Conservation (phyloP, 1,284 basidiomycete species). For the Melampsora americana region DNA sequence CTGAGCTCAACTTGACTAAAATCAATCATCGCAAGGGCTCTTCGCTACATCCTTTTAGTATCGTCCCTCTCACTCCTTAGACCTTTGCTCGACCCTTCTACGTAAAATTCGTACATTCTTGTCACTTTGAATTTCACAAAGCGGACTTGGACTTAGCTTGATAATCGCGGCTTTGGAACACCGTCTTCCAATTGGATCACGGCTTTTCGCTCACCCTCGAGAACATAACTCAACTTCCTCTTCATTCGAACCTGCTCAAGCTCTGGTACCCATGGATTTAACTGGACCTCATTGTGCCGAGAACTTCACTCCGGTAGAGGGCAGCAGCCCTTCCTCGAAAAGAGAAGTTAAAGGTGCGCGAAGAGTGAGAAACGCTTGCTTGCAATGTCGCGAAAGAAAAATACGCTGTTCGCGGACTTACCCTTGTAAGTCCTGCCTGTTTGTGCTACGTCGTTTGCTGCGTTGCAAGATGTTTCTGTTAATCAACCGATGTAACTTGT, state of each 20-base stretch:
- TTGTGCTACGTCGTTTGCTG: background rate
- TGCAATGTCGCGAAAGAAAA: constrained; percentile 43
- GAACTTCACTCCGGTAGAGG: constrained; percentile 14
- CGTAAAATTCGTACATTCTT: background rate
- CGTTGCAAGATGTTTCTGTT: background rate
- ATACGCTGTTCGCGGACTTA: constrained; percentile 44
- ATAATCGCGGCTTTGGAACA: background rate
- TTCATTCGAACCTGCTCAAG: background rate
- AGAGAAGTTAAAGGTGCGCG: constrained; percentile 39
- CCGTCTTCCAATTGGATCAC: background rate
- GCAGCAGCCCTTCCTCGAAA: constrained; percentile 17
- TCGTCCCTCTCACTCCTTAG: background rate
- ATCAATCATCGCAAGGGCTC: background rate
- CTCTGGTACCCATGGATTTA: constrained; percentile 34
- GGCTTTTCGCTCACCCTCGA: constrained; percentile 6
- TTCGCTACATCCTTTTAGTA: background rate
- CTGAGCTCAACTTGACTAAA: background rate
- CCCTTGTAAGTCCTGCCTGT: constrained; percentile 23
- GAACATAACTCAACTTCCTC: background rate
- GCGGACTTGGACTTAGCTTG: background rate
- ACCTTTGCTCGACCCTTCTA: constrained; percentile 3
- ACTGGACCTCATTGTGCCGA: constrained; percentile 26
- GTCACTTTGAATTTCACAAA: background rate
- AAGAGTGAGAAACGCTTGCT: constrained; percentile 42
- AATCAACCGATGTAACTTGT: background rate